Base-by-base conservation (phyloP, 2,329 filamentous ascomycete species). In the Paramyrothecium roridum region DNA sequence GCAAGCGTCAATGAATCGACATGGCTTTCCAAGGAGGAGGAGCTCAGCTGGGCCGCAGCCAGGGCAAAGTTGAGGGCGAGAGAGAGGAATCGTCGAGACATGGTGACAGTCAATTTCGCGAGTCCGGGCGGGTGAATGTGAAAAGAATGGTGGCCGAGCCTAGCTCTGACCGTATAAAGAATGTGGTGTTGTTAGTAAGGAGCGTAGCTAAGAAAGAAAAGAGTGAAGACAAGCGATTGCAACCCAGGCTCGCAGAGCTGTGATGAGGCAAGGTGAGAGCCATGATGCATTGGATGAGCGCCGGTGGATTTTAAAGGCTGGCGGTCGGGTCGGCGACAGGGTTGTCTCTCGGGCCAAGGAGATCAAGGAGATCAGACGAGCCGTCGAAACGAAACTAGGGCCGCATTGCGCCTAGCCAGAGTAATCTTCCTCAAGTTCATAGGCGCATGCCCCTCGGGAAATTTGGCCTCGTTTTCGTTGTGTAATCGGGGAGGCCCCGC, bases 1-100 rank as follows among this genome's bases (percentile, higher is more conserved):
- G 74, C 71, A n/a, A 86, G 74, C 30, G 75, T 70, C 51, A 84
- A 65, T 50, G 73, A 73, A 57, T 81, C 68, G 55, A 70, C 69
- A 48, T 70, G 65, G 48, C 43, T 67, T 52, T 66, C 57, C 50
- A 67, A 63, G 12, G 64, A 66, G 3, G 62, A 63, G 3, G 64
- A 63, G 20, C 57, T 59, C 45, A 66, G 59, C 20, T 62, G 58
- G 48, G 62, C 64, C 51, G 61, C 58, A 20, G 61, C 64, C 62
- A 66, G 59, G 58, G 62, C 62, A 60, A 66, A 62, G 59, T 62
- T 54, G 51, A 62, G 59, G 49, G 61, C 59, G 23, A 66, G 60
- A 20, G 61, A 59, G 40, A 66, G 43, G 56, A 66, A 57, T 50
- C 46, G 23, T 56, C 64, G 64, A 34, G 62, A 58, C 64, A 66